These are phyloP conservation scores for Bryoglossum gracile DNA, from an alignment of 495 filamentous ascomycete species.

Conservation along the genomic window DNA sequence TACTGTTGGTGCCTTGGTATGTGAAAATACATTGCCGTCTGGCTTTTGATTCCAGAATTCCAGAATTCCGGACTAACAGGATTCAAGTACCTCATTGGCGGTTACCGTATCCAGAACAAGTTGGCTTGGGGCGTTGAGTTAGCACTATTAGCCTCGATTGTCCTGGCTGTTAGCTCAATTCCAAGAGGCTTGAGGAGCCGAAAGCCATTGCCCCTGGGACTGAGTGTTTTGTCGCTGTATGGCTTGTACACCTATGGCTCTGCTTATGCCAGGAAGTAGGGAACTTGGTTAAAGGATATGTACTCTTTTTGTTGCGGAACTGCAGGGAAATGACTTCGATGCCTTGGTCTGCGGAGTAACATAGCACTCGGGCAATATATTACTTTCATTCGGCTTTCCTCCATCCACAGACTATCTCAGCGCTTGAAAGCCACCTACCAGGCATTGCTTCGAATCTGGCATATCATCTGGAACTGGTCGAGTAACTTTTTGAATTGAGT, in stretches of 20 bases:
- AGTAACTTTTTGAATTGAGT: conserved; percentile 5
- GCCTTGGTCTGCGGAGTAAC: too few species aligned
- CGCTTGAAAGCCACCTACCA: too few species aligned
- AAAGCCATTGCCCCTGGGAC: conserved; percentile 68
- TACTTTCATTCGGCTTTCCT: too few species aligned
- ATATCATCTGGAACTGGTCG: too few species aligned
- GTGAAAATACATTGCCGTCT: too few species aligned
- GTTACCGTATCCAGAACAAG: conserved; percentile 55
- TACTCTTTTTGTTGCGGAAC: too few species aligned
- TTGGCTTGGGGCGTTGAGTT: conserved; percentile 69
- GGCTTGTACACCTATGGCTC: conserved; percentile 55
- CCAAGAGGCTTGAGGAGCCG: conserved; percentile 72
- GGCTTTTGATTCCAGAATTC: not conserved
- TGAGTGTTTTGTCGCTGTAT: conserved; percentile 57
- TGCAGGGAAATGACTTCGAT: too few species aligned
- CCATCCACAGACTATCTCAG: too few species aligned
- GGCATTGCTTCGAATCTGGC: too few species aligned
- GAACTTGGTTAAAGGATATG: too few species aligned
- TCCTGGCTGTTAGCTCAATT: conserved; percentile 74
- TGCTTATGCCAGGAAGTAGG: conserved; percentile 33
- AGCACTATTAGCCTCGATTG: conserved; percentile 67
- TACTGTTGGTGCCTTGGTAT: conserved; percentile 59
- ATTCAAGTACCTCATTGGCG: conserved; percentile 57
- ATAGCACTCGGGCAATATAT: too few species aligned
- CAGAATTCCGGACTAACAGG: not conserved